phyloP scores from a whole-genome alignment of 768 basidiomycete species.

The Podaxis sp. region DNA sequence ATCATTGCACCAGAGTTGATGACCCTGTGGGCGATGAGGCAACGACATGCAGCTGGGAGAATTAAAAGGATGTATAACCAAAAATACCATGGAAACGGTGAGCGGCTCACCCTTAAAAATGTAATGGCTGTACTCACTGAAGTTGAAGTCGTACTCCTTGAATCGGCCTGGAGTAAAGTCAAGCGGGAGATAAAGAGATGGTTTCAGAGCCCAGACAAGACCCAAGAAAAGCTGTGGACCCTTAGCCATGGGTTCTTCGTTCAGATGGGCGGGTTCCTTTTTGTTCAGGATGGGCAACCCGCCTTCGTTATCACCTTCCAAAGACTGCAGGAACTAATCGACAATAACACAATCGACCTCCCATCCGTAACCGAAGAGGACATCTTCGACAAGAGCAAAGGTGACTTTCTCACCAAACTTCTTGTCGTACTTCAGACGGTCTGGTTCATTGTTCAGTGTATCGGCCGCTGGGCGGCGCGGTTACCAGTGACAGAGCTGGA shows the following conservation, averaged over 20 bases:
- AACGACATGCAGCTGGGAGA: conserved; percentile 5
- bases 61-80: neutral
- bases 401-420: conserved; percentile 22
- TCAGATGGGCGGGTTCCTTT: conserved; percentile 17
- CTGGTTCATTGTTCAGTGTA: conserved; percentile 22
- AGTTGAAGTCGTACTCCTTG: neutral
- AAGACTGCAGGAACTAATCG: neutral
- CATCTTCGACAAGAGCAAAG: conserved; percentile 28
- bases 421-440: conserved; percentile 23
- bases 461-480: neutral
- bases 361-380: conserved; percentile 16
- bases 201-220: neutral
- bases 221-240: conserved; percentile 11
- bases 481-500: conserved; percentile 2
- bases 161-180: neutral
- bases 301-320: neutral
- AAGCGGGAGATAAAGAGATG: neutral
- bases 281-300: neutral
- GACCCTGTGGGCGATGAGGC: conserved; percentile 12
- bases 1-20: conserved; percentile 16
- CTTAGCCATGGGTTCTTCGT: conserved; percentile 18
- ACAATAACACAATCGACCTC: conserved; percentile 9
- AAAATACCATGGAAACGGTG: neutral
- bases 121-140: neutral
- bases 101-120: neutral